Evolutionary conservation across 1,139 yeast genomes (phyloP).

Genomic region (Casaregolazyma lundiana): DNA sequence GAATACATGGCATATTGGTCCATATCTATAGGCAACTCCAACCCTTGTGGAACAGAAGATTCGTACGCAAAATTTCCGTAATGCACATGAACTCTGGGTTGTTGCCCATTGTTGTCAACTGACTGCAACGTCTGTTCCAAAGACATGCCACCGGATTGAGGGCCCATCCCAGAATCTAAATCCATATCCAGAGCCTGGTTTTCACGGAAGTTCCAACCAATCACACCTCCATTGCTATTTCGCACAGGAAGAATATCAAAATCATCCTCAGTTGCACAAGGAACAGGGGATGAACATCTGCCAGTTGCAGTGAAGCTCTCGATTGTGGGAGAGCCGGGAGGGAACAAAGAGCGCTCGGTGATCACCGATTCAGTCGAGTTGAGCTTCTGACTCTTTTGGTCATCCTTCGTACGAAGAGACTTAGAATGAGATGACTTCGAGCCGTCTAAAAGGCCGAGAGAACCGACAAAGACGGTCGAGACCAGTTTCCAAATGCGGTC

Average conservation of each 20-base stretch:
- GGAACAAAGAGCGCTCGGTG: slow-evolving; percentile 6
- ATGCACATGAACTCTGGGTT: background rate
- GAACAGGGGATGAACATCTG: slow-evolving; percentile 18
- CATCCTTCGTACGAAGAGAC: slow-evolving; percentile 17
- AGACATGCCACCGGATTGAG: background rate
- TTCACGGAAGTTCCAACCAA: slow-evolving; percentile 25
- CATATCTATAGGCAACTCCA: slow-evolving; percentile 3
- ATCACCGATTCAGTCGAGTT: background rate
- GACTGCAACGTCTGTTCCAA: background rate
- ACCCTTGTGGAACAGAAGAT: background rate
- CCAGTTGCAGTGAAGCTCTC: slow-evolving; percentile 1
- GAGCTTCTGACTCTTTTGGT: slow-evolving; percentile 4
- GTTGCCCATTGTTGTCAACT: background rate
- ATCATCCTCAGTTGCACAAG: slow-evolving; percentile 27
- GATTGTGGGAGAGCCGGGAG: slow-evolving; percentile 4
- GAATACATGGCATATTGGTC: slow-evolving; percentile 1
- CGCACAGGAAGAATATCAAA: slow-evolving; percentile 24
- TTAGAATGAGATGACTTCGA: slow-evolving; percentile 17
- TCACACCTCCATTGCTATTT: slow-evolving; percentile 23
- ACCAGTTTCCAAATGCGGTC: slow-evolving; percentile 4
- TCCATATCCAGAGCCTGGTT: slow-evolving; percentile 3
- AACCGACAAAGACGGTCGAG: slow-evolving; percentile 1
- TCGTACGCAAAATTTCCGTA: background rate
- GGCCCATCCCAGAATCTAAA: background rate
- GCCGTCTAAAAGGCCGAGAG: background rate